Percentiles rank a stretch among this genome's conserved stretches.
phyloP scores from a whole-genome alignment of 2,329 filamentous ascomycete genomes.

The Colletotrichum godetiae region DNA sequence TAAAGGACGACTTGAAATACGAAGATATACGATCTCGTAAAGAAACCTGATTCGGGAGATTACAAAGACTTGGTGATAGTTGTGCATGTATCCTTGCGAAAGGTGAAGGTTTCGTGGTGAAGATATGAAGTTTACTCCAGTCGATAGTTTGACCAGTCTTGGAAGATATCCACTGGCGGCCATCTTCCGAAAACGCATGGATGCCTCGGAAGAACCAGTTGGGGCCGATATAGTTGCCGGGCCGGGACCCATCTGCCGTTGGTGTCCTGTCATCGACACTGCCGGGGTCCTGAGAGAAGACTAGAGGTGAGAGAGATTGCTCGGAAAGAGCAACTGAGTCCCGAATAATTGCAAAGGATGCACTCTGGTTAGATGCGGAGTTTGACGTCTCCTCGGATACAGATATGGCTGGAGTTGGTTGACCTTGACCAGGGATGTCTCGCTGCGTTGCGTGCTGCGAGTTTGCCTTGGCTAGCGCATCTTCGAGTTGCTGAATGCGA shows the following conservation, averaged over 20 bases:
- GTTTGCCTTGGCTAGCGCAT: neutral
- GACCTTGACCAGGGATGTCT: neutral
- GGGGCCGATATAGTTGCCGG: conserved; percentile 1
- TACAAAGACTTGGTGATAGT: neutral
- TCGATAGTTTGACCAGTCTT: conserved; percentile 16
- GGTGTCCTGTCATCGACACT: neutral
- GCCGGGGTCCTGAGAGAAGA: neutral
- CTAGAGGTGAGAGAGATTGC: neutral
- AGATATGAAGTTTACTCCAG: conserved; percentile 8
- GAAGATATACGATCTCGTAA: neutral
- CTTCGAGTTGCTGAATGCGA: conserved; percentile 12
- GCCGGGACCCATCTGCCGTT: neutral
- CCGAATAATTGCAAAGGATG: neutral
- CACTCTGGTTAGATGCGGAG: neutral
- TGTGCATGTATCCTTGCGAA: neutral
- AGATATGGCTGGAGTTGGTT: neutral
- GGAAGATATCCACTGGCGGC: conserved; percentile 12
- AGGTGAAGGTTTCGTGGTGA: neutral
- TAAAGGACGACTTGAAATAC: neutral
- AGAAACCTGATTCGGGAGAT: neutral
- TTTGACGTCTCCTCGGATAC: neutral
- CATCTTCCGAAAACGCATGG: conserved; percentile 10
- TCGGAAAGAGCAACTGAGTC: neutral
- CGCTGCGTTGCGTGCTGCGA: neutral
- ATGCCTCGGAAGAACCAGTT: conserved; percentile 29